Evolutionary conservation across 1,139 yeast genomes (phyloP), one percentile per base, ranked within the genome.

Genomic region (Candida sanyaensis): DNA sequence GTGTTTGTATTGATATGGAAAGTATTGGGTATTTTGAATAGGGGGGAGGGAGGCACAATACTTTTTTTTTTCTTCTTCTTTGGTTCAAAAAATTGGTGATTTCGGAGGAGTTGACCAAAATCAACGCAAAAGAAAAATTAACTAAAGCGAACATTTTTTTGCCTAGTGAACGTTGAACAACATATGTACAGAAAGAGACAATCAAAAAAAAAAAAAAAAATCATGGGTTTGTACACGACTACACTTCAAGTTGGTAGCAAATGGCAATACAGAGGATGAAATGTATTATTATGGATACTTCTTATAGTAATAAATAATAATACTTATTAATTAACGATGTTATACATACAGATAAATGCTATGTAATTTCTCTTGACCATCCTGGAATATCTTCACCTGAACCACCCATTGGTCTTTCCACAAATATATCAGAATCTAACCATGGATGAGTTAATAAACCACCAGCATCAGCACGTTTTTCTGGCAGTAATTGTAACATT

Each of bases 381-480:
- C 93, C 95, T n/a, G 81, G 80, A 39, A 87, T 85, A 61, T 84
- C 92, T 51, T 80, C 86, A 27, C 92, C 92, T 4, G 80, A 63
- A 0, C 85, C 82, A 1, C 88, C 87, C 11, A 79, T 78, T 10
- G 84, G 79, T 49, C 86, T 64, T 55, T 81, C 86, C 41, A 76
- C 77, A 28, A 80, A 76, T 52, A 78, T 74, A 45, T 82, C 87
- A 51, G 81, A 69, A 0, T 88, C 87, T 37, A 74, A 67, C 96
- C 96, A 89, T n/a, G 80, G 79, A 60, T 88, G 95, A 55, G 84
- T 83, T 11, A 86, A 75, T 81, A 84, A 79, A 30, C 89, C 91
- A 28, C 93, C 96, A 12, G 92, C 92, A 68, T 84, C 96, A 21
- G 88, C 89, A 46, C 97, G 73, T 37, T 66, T 59, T 54, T 76